These are phyloP conservation scores for Nemania sp. DNA, from an alignment of 2,329 filamentous ascomycete species.

Conservation along the genomic window DNA sequence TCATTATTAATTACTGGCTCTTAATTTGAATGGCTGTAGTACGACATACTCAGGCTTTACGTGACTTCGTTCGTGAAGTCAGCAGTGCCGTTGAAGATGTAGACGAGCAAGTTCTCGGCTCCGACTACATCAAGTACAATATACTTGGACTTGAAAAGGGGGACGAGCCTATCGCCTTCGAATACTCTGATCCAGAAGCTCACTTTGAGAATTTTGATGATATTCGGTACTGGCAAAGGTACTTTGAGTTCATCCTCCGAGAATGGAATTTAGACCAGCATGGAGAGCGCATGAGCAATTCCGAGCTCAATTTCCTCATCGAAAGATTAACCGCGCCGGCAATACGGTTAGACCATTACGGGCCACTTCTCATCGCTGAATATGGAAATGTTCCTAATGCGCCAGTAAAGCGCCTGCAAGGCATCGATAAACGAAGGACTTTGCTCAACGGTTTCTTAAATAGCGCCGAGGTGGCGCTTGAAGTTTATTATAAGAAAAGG, in stretches of 20 bases:
- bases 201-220: conserved; percentile 1
- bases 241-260: not conserved
- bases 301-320: conserved; percentile 10
- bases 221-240: conserved; percentile 7
- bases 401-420: conserved; percentile 6
- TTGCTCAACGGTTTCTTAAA: conserved; percentile 19
- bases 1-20: not conserved
- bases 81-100: not conserved
- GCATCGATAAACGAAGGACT: not conserved
- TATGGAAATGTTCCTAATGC: conserved; percentile 3
- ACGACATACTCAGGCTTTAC: not conserved
- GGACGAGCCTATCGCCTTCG: not conserved
- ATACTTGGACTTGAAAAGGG: not conserved
- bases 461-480: conserved; percentile 22
- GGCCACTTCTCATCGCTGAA: not conserved
- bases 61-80: conserved; percentile 15
- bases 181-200: not conserved
- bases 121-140: conserved; percentile 3
- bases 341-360: conserved; percentile 10
- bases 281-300: conserved; percentile 21
- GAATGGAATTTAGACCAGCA: conserved; percentile 16
- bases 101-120: conserved; percentile 18
- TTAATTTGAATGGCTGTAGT: not conserved
- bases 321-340: conserved; percentile 1
- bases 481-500: conserved; percentile 14